phyloP scores from a whole-genome alignment of 192 early-diverging fungal genomes.

The Backusella sp. region DNA sequence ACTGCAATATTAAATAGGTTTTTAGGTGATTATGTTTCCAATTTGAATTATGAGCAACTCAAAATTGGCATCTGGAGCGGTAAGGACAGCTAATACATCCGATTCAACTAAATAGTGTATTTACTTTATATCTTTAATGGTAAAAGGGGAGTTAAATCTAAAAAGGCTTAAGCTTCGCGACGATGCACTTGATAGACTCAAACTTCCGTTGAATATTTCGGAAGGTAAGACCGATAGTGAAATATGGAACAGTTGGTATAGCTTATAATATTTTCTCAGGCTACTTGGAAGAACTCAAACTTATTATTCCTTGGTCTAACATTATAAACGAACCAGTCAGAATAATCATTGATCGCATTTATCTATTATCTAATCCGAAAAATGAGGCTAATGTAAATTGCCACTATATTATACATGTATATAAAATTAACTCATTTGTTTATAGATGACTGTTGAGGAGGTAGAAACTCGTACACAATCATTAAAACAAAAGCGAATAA shows the following conservation, averaged over 20 bases:
- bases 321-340: slow-evolving; percentile 81
- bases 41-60: slow-evolving; percentile 82
- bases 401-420: neutral
- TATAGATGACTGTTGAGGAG: slow-evolving; percentile 40
- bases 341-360: slow-evolving; percentile 72
- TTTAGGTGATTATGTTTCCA: slow-evolving; percentile 81
- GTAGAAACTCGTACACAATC: slow-evolving; percentile 67
- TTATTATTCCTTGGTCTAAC: slow-evolving; percentile 87
- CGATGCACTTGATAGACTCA: slow-evolving; percentile 81
- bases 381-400: slow-evolving; percentile 49
- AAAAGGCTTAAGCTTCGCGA: slow-evolving; percentile 72
- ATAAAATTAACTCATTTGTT: neutral
- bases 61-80: slow-evolving; percentile 87
- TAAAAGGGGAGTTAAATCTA: slow-evolving; percentile 75
- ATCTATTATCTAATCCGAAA: slow-evolving; percentile 70
- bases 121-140: neutral
- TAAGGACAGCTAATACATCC: slow-evolving; percentile 26
- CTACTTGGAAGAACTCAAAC: slow-evolving; percentile 77
- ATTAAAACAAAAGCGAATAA: slow-evolving; percentile 67
- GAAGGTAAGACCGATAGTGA: slow-evolving; percentile 36
- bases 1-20: slow-evolving; percentile 63
- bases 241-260: neutral
- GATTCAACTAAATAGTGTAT: neutral
- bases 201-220: slow-evolving; percentile 79
- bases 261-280: slow-evolving; percentile 36